A percentile compares a stretch with the other conserved stretches of the same genome.
phyloP scores from a whole-genome alignment of 306 rosid genomes.

The Carpinus fangiana region DNA sequence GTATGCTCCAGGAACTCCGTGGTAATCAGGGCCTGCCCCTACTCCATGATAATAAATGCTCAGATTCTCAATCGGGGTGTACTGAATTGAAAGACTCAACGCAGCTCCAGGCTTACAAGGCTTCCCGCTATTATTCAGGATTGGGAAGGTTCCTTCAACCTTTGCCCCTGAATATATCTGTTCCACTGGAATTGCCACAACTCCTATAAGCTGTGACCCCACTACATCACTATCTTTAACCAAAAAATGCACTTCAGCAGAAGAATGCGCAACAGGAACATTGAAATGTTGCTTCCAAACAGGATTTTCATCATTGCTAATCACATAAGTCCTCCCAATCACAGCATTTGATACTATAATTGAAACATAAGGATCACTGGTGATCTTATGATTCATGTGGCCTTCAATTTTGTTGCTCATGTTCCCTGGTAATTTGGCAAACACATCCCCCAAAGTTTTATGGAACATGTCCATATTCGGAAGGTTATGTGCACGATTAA shows the following conservation, averaged over 20 bases:
- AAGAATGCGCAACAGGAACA: slow-evolving; percentile 87
- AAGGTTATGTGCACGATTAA: slow-evolving; percentile 67
- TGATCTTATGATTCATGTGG: slow-evolving; percentile 53
- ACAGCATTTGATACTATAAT: slow-evolving; percentile 74
- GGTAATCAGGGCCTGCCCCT: slow-evolving; percentile 85
- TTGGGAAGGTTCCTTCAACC: slow-evolving; percentile 74
- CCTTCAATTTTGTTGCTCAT: slow-evolving; percentile 62
- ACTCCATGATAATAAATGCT: slow-evolving; percentile 73
- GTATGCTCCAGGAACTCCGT: slow-evolving; percentile 91
- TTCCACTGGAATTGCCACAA: slow-evolving; percentile 78
- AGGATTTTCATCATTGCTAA: slow-evolving; percentile 86
- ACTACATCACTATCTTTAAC: slow-evolving; percentile 96
- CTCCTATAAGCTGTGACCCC: slow-evolving; percentile 84
- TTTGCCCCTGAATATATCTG: slow-evolving; percentile 61
- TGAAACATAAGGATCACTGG: slow-evolving; percentile 95
- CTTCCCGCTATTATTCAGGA: slow-evolving; percentile 70
- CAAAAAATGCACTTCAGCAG: slow-evolving; percentile 79
- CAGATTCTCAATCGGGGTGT: slow-evolving; percentile 69
- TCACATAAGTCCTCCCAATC: slow-evolving; percentile 89
- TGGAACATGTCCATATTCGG: slow-evolving; percentile 99
- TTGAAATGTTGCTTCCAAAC: slow-evolving; percentile 83
- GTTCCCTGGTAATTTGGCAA: slow-evolving; percentile 57
- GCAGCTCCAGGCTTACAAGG: slow-evolving; percentile 82
- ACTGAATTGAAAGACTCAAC: slow-evolving; percentile 76
- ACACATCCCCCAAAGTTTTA: slow-evolving; percentile 77